phyloP scores from a whole-genome alignment of 805 yeast genomes.

The Yueomyces sp. region DNA sequence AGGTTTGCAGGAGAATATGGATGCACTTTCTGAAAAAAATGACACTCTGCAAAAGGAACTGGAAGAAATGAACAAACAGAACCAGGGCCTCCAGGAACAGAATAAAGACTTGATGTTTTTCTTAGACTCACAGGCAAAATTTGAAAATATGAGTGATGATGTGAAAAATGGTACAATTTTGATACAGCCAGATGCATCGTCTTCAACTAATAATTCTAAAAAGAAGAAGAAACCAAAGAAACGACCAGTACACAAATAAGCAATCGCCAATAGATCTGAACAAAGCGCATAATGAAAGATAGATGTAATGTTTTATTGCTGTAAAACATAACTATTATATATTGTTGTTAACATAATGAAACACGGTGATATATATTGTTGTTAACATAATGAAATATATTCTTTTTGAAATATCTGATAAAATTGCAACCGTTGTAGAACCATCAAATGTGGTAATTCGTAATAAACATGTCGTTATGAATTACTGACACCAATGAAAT shows the following conservation, averaged over 20 bases:
- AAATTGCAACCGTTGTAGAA: no score
- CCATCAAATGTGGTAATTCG: no score
- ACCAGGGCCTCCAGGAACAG: conserved; percentile 44
- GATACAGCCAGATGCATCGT: conserved; percentile 17
- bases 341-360: no score
- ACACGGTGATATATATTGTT: no score
- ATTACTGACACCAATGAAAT: no score
- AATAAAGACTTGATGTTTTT: conserved; percentile 70
- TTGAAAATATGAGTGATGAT: conserved; percentile 58
- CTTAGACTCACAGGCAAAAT: conserved; percentile 58
- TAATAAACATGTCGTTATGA: no score
- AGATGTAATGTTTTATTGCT: no score
- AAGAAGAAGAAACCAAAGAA: conserved; percentile 11
- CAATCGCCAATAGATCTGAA: neutral
- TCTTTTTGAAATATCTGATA: no score
- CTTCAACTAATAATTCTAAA: conserved; percentile 2
- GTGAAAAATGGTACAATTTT: conserved; percentile 59
- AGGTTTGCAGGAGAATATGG: conserved; percentile 36
- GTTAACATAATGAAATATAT: no score
- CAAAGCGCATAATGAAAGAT: no score
- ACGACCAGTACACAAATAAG: neutral
- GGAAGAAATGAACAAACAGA: conserved; percentile 25
- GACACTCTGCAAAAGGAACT: conserved; percentile 24
- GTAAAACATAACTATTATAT: no score
- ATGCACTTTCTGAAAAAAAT: conserved; percentile 28